phyloP scores from a whole-genome alignment of 257 asterid species.

The Rubia yunnanensis region DNA sequence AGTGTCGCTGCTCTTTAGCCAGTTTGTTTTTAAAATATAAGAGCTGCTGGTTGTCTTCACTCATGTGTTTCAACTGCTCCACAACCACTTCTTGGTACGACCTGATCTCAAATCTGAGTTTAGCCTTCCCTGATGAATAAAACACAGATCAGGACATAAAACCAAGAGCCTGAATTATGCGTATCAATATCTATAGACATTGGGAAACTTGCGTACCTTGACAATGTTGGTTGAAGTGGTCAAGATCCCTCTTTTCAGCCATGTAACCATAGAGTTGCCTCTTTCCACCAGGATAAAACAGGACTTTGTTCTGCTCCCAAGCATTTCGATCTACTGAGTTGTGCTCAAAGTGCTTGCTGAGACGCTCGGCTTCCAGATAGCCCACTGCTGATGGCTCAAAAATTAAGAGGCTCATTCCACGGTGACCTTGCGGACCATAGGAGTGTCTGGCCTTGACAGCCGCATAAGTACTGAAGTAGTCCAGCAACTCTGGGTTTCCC shows the following conservation, averaged over 20 bases:
- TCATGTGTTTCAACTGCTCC: conserved; percentile 48
- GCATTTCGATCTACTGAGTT: conserved; percentile 25
- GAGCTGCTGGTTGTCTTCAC: conserved; percentile 64
- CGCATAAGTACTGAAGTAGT: conserved; percentile 24
- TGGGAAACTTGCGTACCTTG: conserved; percentile 15
- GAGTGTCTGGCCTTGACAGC: conserved; percentile 31
- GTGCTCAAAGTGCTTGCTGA: conserved; percentile 22
- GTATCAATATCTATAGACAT: not conserved
- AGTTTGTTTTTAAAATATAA: conserved; percentile 33
- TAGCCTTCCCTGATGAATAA: conserved; percentile 41
- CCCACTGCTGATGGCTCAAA: conserved; percentile 40
- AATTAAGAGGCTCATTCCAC: conserved; percentile 37
- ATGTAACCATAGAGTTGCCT: conserved; percentile 32
- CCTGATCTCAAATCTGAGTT: conserved; percentile 45
- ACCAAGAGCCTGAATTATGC: conserved; percentile 4
- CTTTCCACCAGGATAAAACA: conserved; percentile 24
- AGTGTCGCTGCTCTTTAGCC: conserved; percentile 32
- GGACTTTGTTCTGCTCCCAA: conserved; percentile 18
- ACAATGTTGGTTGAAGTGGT: conserved; percentile 25
- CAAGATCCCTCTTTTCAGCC: conserved; percentile 30
- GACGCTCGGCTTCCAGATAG: conserved; percentile 32
- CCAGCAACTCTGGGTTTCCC: conserved; percentile 41
- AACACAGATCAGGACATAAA: conserved; percentile 5
- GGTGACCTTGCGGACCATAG: conserved; percentile 45
- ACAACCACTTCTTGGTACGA: conserved; percentile 58